These are phyloP conservation scores for Beauveria pseudobassiana DNA, from an alignment of 2,329 filamentous ascomycete species.

Conservation along the genomic window DNA sequence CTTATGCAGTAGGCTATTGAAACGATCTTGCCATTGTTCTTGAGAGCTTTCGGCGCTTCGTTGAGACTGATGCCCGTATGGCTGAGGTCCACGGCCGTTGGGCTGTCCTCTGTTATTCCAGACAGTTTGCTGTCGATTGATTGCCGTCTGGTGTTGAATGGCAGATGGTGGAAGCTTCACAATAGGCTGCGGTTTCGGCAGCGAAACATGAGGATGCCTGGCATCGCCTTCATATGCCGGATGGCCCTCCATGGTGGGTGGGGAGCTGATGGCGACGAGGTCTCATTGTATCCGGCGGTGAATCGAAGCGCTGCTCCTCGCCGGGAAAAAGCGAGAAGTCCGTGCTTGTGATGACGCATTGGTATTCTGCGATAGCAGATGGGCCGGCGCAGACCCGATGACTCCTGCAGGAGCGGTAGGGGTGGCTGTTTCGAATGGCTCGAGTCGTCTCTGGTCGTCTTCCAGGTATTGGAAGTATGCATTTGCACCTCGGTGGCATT, in stretches of 20 bases:
- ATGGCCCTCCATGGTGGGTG: conserved; percentile 62
- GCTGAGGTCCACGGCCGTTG: conserved; percentile 5
- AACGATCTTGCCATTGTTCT: conserved; percentile 69
- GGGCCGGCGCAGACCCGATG: conserved; percentile 5
- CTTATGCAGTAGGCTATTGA: conserved; percentile 72
- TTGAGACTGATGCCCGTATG: conserved; percentile 1
- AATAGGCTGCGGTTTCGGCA: conserved; percentile 63
- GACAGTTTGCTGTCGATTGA: conserved; percentile 20
- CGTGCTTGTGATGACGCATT: conserved; percentile 38
- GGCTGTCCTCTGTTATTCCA: conserved; percentile 28
- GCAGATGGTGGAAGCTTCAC: conserved; percentile 67
- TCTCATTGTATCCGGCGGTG: conserved; percentile 31
- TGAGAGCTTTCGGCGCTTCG: conserved; percentile 29
- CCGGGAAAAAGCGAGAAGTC: conserved; percentile 56
- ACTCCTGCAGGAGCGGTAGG: background rate
- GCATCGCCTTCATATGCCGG: conserved; percentile 64
- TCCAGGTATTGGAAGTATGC: conserved; percentile 24
- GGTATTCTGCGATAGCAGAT: conserved; percentile 22
- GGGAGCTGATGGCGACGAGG: conserved; percentile 62
- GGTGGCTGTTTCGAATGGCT: background rate
- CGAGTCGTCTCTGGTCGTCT: conserved; percentile 22
- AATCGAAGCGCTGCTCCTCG: conserved; percentile 40
- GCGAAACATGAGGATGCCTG: conserved; percentile 57
- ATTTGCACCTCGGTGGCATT: conserved; percentile 21
- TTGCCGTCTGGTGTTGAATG: conserved; percentile 12